Conservation (phyloP, 352 stramenopile genomes). For the Pythium pyrilobum region DNA sequence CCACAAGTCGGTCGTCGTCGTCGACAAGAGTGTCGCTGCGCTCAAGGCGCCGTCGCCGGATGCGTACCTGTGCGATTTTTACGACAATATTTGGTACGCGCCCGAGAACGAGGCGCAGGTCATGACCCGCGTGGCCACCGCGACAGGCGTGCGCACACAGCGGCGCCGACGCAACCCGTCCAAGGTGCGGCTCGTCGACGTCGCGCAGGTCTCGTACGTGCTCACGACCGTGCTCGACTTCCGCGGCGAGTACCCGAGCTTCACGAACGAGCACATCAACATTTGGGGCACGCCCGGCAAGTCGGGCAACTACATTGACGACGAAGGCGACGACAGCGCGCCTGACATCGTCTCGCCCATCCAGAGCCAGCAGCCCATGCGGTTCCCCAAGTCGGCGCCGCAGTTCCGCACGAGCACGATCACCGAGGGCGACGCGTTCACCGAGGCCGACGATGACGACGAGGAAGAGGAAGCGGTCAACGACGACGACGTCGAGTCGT, state of each 20-base stretch:
- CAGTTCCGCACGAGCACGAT: conserved; percentile 16
- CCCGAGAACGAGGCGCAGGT: conserved; percentile 13
- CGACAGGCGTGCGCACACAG: conserved; percentile 16
- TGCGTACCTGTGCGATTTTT: conserved; percentile 25
- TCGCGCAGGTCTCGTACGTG: conserved; percentile 73
- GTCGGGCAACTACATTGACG: conserved; percentile 14
- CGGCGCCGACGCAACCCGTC: conserved; percentile 13
- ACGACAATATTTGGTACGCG: conserved; percentile 27
- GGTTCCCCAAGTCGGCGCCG: conserved; percentile 23
- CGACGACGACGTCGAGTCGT: conserved; percentile 5
- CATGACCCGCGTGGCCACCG: conserved; percentile 12
- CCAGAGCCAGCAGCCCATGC: conserved; percentile 15
- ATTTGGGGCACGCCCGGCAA: conserved; percentile 42
- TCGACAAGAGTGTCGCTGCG: neutral
- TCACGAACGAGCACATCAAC: conserved; percentile 34
- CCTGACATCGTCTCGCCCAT: conserved; percentile 22
- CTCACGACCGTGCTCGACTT: conserved; percentile 68
- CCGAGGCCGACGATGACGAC: conserved; percentile 7
- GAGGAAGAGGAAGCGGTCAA: neutral
- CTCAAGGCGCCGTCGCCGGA: neutral
- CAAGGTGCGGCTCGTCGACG: conserved; percentile 25
- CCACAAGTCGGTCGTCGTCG: neutral
- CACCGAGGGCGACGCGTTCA: conserved; percentile 2
- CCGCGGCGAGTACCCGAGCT: conserved; percentile 45
- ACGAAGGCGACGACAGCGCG: conserved; percentile 14